Evolutionary conservation across 495 filamentous ascomycete species (phyloP).

Genomic region (Bacidia gigantensis): DNA sequence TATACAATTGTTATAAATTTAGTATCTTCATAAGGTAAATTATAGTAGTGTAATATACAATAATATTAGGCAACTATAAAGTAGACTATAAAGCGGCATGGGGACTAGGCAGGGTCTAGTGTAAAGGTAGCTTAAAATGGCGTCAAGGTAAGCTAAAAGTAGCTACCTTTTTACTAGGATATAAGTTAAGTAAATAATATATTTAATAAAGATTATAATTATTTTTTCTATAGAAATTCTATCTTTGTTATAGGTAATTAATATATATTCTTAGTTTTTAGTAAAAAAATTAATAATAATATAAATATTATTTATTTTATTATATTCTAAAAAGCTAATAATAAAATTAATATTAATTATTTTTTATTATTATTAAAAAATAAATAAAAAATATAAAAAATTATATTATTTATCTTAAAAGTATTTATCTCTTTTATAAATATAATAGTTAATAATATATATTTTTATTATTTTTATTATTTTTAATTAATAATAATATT

Average conservation of each 20-base stretch:
- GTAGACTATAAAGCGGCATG: not conserved
- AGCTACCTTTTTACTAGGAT: not conserved
- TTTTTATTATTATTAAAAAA: not conserved
- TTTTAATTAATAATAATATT: not conserved
- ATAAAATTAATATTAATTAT: not conserved
- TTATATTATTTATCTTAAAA: not conserved
- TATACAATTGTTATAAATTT: not conserved
- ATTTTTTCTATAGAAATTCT: too few species aligned
- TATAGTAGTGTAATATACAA: not conserved
- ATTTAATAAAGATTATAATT: conserved; percentile 5
- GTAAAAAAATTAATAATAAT: not conserved
- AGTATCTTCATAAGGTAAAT: not conserved
- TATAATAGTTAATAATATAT: too few species aligned
- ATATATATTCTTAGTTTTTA: conserved; percentile 8
- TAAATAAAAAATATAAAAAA: not conserved
- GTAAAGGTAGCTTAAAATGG: not conserved
- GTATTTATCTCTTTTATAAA: too few species aligned
- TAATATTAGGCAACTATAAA: not conserved
- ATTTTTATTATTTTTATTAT: too few species aligned
- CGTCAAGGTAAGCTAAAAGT: not conserved
- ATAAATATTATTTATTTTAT: conserved; percentile 4
- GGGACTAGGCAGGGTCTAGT: not conserved
- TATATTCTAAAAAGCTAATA: conserved; percentile 3
- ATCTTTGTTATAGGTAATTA: too few species aligned
- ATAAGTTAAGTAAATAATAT: not conserved